These are phyloP conservation scores for Mycena alexandri DNA, from an alignment of 768 basidiomycete genomes.

Conservation along the genomic window DNA sequence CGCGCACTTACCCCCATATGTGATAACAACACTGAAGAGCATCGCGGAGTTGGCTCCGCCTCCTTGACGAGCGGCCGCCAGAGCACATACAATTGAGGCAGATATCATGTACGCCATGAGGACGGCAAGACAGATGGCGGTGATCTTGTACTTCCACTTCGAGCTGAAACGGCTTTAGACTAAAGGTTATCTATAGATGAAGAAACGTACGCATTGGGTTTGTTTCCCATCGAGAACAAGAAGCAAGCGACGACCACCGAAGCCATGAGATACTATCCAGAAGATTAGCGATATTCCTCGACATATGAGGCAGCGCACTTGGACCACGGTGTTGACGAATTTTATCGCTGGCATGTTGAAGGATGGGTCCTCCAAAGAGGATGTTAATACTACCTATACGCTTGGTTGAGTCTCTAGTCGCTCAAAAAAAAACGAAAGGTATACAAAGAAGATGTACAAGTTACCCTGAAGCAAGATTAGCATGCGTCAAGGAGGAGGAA, in stretches of 20 bases:
- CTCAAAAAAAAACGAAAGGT: slow-evolving; percentile 41
- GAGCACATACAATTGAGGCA: slow-evolving; percentile 84
- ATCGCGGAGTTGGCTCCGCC: slow-evolving; percentile 79
- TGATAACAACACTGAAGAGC: slow-evolving; percentile 87
- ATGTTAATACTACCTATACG: slow-evolving; percentile 84
- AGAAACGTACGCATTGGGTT: slow-evolving; percentile 78
- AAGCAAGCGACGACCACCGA: slow-evolving; percentile 91
- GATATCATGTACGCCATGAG: slow-evolving; percentile 88
- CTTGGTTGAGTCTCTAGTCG: slow-evolving; percentile 2
- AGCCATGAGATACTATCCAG: slow-evolving; percentile 79
- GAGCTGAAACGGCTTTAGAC: slow-evolving; percentile 58
- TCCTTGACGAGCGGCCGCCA: slow-evolving; percentile 77
- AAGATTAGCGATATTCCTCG: slow-evolving; percentile 27
- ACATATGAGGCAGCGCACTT: slow-evolving; percentile 57
- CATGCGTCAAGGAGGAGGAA: background rate
- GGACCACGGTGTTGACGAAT: slow-evolving; percentile 81
- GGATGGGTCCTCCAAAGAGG: slow-evolving; percentile 82
- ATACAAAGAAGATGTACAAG: slow-evolving; percentile 93
- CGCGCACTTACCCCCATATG: slow-evolving; percentile 67
- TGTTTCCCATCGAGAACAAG: slow-evolving; percentile 96
- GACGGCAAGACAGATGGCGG: slow-evolving; percentile 78
- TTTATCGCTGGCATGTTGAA: slow-evolving; percentile 75
- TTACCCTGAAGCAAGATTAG: slow-evolving; percentile 72
- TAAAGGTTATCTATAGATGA: background rate
- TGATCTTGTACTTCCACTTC: slow-evolving; percentile 87